A percentile compares a stretch with the other conserved stretches of the same genome.
These are phyloP conservation scores for Talaromyces stipitatus DNA, from an alignment of 495 filamentous ascomycete species.

Conservation along the genomic window DNA sequence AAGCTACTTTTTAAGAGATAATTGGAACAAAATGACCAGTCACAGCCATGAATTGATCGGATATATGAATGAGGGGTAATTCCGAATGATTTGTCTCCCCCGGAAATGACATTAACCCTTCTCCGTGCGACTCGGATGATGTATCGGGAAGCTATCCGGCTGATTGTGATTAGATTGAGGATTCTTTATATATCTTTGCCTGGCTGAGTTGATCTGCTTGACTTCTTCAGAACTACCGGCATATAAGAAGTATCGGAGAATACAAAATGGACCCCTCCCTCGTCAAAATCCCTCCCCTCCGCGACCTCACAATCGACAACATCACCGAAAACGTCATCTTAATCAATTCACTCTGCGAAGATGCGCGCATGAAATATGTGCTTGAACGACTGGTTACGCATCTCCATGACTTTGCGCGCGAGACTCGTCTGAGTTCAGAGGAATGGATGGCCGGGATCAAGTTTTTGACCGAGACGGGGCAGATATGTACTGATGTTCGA, in stretches of 20 bases:
- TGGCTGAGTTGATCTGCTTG: too few relatives aligned
- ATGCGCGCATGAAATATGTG: constrained; percentile 63
- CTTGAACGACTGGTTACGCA: constrained; percentile 69
- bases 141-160: too few relatives aligned
- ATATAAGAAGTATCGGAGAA: not conserved
- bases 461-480: constrained; percentile 66
- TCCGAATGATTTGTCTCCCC: too few relatives aligned
- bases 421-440: constrained; percentile 66
- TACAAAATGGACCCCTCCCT: constrained; percentile 43
- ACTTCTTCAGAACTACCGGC: not conserved
- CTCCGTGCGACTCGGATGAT: too few relatives aligned
- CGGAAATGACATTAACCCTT: too few relatives aligned
- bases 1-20: too few relatives aligned
- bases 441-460: constrained; percentile 73
- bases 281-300: constrained; percentile 51
- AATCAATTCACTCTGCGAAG: constrained; percentile 63
- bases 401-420: constrained; percentile 76
- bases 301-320: constrained; percentile 72
- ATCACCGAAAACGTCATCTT: constrained; percentile 70
- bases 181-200: too few relatives aligned
- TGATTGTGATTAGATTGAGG: too few relatives aligned
- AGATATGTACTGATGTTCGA: constrained; percentile 65
- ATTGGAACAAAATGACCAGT: too few relatives aligned
- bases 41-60: too few relatives aligned
- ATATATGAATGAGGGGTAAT: too few relatives aligned